Percentiles rank a stretch among this genome's conserved stretches.
phyloP scores from a whole-genome alignment of 305 asterid species.

The Solanum hybrid region DNA sequence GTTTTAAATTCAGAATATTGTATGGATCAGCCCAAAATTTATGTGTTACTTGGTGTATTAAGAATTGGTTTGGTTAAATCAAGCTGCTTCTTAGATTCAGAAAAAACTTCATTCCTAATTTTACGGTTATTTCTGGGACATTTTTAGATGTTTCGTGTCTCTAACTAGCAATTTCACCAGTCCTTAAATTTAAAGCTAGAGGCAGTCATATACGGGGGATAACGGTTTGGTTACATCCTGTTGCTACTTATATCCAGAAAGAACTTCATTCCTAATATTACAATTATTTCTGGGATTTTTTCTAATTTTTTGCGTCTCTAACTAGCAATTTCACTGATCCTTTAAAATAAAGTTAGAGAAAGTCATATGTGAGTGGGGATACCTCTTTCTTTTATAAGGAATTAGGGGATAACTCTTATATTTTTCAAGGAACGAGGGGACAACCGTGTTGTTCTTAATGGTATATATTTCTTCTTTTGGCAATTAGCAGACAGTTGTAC shows the following conservation, averaged over 20 bases:
- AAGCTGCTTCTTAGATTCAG: background rate
- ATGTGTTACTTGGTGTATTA: background rate
- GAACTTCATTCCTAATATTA: background rate
- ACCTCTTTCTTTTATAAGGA: background rate
- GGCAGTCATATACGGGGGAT: background rate
- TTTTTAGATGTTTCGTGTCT: background rate
- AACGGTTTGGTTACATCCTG: background rate
- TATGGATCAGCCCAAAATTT: background rate
- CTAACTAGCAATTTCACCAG: background rate
- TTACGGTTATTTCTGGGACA: background rate
- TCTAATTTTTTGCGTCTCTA: background rate
- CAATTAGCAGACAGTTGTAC: background rate
- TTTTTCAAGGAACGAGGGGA: background rate
- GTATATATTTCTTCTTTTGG: background rate
- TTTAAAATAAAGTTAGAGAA: background rate
- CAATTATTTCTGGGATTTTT: background rate
- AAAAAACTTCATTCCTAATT: background rate
- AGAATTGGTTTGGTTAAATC: background rate
- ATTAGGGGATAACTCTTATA: background rate
- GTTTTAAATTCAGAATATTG: background rate
- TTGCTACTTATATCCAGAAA: background rate
- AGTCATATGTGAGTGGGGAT: background rate
- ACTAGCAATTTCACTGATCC: background rate
- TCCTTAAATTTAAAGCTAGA: background rate
- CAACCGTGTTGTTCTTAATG: background rate